A percentile compares a stretch with the other conserved stretches of the same genome.
Conservation (phyloP, 192 early-diverging fungal genomes). For the Linnemannia hyalina region DNA sequence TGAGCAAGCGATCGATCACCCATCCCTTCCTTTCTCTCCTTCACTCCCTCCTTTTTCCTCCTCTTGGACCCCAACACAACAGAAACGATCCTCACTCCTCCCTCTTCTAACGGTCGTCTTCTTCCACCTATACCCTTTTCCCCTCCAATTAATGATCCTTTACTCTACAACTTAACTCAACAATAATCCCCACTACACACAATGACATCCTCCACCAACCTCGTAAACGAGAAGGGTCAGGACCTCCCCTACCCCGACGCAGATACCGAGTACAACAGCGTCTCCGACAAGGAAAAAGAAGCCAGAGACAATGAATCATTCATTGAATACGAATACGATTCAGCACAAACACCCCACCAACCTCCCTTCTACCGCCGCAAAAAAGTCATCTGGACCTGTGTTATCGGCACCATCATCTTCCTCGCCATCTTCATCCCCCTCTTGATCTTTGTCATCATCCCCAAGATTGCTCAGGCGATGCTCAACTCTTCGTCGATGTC, state of each 20-base stretch:
- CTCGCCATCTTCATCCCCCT: slow-evolving; percentile 62
- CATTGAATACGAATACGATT: slow-evolving; percentile 30
- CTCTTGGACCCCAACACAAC: neutral
- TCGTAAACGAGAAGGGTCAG: slow-evolving; percentile 22
- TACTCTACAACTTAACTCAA: slow-evolving; percentile 5
- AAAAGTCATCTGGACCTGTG: slow-evolving; percentile 60
- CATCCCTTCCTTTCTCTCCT: neutral
- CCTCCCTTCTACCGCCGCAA: slow-evolving; percentile 62
- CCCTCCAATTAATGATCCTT: slow-evolving; percentile 24
- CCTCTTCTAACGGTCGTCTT: neutral
- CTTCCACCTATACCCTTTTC: neutral
- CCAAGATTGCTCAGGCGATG: slow-evolving; percentile 40
- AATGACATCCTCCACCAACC: slow-evolving; percentile 25
- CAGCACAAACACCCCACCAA: slow-evolving; percentile 29
- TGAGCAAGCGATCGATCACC: neutral
- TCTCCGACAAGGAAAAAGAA: slow-evolving; percentile 8
- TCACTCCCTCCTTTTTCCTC: neutral
- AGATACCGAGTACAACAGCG: slow-evolving; percentile 39
- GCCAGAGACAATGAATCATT: slow-evolving; percentile 4
- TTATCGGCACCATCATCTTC: slow-evolving; percentile 52
- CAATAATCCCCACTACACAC: slow-evolving; percentile 20
- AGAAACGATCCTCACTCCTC: neutral
- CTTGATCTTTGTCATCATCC: slow-evolving; percentile 55
- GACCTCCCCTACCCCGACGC: slow-evolving; percentile 17
- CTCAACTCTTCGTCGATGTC: slow-evolving; percentile 33